Conservation (phyloP, 139 green algal genomes). For the Trebouxia sp. region DNA sequence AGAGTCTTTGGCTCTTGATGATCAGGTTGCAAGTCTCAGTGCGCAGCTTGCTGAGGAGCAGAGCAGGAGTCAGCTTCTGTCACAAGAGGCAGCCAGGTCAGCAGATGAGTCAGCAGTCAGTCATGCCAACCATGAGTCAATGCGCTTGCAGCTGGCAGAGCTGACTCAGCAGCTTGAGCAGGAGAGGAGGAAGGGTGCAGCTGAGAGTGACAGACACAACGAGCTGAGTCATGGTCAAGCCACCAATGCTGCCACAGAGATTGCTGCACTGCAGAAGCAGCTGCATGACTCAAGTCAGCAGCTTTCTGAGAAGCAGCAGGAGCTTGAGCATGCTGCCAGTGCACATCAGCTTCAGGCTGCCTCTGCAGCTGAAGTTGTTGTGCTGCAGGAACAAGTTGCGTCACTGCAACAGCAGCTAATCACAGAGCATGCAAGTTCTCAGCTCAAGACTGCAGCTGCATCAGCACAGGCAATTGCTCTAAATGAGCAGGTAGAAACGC, state of each 20-base stretch:
- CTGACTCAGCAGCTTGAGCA: neutral
- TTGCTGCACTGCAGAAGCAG: neutral
- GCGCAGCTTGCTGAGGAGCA: neutral
- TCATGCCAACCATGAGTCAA: neutral
- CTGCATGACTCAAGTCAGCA: neutral
- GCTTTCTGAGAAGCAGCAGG: neutral
- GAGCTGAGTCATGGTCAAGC: neutral
- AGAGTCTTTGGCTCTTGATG: neutral
- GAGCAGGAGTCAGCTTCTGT: neutral
- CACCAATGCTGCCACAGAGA: neutral
- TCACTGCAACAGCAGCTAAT: too few relatives aligned
- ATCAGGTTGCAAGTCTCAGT: neutral
- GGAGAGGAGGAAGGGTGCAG: neutral
- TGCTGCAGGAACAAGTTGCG: too few relatives aligned
- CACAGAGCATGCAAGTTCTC: too few relatives aligned
- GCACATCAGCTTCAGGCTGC: too few relatives aligned
- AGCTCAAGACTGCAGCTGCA: too few relatives aligned
- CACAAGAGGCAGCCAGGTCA: too few relatives aligned
- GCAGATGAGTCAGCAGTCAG: constrained; percentile 2
- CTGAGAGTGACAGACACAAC: too few relatives aligned
- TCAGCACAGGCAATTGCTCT: too few relatives aligned
- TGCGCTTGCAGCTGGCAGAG: neutral
- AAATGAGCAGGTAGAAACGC: too few relatives aligned
- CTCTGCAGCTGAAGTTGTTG: too few relatives aligned
- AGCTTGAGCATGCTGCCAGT: too few relatives aligned